These are phyloP conservation scores for Cenchrus fungigraminus DNA, from an alignment of 176 grass and related monocot genomes.

Conservation along the genomic window DNA sequence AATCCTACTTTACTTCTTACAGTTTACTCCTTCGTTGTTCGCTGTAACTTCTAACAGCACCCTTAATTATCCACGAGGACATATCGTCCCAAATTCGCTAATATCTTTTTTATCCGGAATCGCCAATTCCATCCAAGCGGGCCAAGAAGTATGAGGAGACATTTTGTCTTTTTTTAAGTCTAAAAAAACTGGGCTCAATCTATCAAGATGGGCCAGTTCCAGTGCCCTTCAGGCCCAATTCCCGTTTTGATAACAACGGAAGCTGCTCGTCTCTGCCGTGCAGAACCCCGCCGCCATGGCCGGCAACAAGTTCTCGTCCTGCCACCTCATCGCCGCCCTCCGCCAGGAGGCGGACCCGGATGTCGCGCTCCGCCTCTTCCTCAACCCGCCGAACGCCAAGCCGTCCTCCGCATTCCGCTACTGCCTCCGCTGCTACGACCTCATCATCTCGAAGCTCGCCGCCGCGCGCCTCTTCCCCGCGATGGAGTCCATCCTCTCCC, in stretches of 20 bases:
- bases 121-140: background rate
- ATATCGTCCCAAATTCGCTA: background rate
- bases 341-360: conserved; percentile 52
- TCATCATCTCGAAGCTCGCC: conserved; percentile 68
- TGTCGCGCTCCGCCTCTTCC: conserved; percentile 56
- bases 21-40: background rate
- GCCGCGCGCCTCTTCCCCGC: conserved; percentile 57
- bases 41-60: background rate
- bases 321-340: conserved; percentile 53
- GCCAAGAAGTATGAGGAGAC: background rate
- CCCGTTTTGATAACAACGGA: background rate
- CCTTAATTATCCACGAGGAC: background rate
- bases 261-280: background rate
- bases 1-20: conserved; percentile 31
- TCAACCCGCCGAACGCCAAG: conserved; percentile 1
- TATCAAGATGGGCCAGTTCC: background rate
- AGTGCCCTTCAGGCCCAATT: background rate
- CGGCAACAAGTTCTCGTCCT: conserved; percentile 43
- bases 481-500: conserved; percentile 59
- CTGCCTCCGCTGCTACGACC: conserved; percentile 58
- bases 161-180: background rate
- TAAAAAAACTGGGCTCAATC: background rate
- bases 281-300: background rate
- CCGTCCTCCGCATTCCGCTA: conserved; percentile 22
- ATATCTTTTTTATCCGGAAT: background rate